Evolutionary conservation across 2,329 filamentous ascomycete species (phyloP).

Genomic region (Pseudovirgaria hyperparasitica): DNA sequence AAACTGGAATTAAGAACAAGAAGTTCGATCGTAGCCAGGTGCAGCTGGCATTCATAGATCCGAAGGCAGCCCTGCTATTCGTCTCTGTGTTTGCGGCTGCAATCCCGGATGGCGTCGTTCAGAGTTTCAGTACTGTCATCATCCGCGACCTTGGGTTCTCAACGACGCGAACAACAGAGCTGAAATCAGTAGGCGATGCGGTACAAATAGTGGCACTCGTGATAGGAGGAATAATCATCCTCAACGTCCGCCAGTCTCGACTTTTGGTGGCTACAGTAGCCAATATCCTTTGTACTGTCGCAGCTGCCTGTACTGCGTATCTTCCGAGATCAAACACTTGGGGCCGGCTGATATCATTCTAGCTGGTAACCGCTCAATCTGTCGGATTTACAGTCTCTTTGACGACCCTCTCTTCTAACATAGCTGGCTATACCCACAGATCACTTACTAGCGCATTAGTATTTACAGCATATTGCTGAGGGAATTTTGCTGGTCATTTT

Average conservation of each 20-base stretch:
- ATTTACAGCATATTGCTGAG: slow-evolving; percentile 28
- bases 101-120: slow-evolving; percentile 22
- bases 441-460: slow-evolving; percentile 21
- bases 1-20: slow-evolving; percentile 25
- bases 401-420: slow-evolving; percentile 23
- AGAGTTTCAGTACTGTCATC: slow-evolving; percentile 24
- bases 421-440: slow-evolving; percentile 26
- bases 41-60: slow-evolving; percentile 14
- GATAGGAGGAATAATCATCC: slow-evolving; percentile 21
- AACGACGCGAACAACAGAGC: slow-evolving; percentile 20
- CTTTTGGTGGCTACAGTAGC: slow-evolving; percentile 14
- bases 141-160: slow-evolving; percentile 22
- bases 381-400: slow-evolving; percentile 25
- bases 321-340: slow-evolving; percentile 22
- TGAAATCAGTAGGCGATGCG: slow-evolving; percentile 26
- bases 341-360: slow-evolving; percentile 23
- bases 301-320: slow-evolving; percentile 22
- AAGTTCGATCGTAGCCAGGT: slow-evolving; percentile 17
- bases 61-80: slow-evolving; percentile 18
- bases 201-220: slow-evolving; percentile 26
- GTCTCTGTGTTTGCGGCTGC: slow-evolving; percentile 11
- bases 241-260: slow-evolving; percentile 19
- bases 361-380: slow-evolving; percentile 26
- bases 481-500: slow-evolving; percentile 27
- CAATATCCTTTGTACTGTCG: slow-evolving; percentile 23